A percentile compares a stretch with the other conserved stretches of the same genome.
Conservation (phyloP, 192 early-diverging fungal species). For the Entomortierella beljakovae region DNA sequence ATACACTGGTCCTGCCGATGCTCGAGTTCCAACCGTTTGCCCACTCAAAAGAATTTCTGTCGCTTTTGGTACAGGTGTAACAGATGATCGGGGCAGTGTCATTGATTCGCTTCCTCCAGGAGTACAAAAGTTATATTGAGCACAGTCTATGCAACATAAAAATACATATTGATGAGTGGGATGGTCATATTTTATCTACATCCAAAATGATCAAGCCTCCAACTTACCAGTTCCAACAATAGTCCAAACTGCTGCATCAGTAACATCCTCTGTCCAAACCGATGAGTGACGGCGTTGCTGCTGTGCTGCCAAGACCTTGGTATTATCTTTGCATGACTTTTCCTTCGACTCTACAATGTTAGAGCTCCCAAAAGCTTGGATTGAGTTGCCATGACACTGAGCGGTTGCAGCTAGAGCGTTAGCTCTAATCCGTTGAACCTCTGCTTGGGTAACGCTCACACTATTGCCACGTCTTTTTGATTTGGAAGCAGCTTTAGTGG, state of each 20-base stretch:
- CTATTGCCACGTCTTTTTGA: slow-evolving; percentile 66
- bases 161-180: slow-evolving; percentile 6
- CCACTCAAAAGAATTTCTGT: slow-evolving; percentile 32
- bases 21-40: slow-evolving; percentile 6
- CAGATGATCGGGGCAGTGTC: slow-evolving; percentile 49
- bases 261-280: slow-evolving; percentile 83
- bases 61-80: slow-evolving; percentile 37
- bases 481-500: slow-evolving; percentile 35
- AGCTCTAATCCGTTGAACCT: slow-evolving; percentile 45
- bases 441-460: slow-evolving; percentile 57
- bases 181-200: slow-evolving; percentile 23
- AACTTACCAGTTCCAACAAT: slow-evolving; percentile 83
- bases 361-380: slow-evolving; percentile 14
- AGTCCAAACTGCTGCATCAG: slow-evolving; percentile 94
- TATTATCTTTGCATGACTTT: slow-evolving; percentile 22
- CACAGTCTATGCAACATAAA: slow-evolving; percentile 55
- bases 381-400: slow-evolving; percentile 21
- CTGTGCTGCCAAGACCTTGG: slow-evolving; percentile 29
- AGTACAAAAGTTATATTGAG: slow-evolving; percentile 65
- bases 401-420: slow-evolving; percentile 22
- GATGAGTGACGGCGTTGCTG: slow-evolving; percentile 51
- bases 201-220: slow-evolving; percentile 50
- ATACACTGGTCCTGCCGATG: slow-evolving; percentile 24
- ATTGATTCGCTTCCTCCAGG: slow-evolving; percentile 54
- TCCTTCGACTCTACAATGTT: slow-evolving; percentile 14